Conservation (phyloP, 2,329 filamentous ascomycete genomes). For the Emergomyces pasteurianus region DNA sequence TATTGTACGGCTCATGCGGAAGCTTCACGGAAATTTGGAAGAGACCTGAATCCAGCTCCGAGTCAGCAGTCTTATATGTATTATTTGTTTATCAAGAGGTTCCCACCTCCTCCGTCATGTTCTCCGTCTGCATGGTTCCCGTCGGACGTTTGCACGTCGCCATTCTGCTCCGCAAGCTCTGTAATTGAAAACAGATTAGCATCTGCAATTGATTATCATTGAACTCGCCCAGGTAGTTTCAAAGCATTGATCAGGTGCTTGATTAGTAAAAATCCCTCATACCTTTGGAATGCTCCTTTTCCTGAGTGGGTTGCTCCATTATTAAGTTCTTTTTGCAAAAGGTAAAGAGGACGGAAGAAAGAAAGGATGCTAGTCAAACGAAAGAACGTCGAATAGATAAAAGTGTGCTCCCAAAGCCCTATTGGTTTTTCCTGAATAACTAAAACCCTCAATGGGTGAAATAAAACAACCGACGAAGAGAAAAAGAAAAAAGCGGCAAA, state of each 20-base stretch:
- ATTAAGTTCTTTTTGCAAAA: not conserved
- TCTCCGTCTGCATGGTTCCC: conserved; percentile 23
- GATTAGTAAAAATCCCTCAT: conserved; percentile 4
- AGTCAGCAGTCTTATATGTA: not conserved
- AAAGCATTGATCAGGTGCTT: not conserved
- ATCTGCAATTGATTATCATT: not conserved
- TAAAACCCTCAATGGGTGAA: conserved; percentile 4
- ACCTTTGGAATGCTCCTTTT: conserved; percentile 32
- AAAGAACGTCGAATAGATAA: conserved; percentile 5
- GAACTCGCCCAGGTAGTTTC: not conserved
- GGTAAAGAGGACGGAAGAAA: too few species aligned
- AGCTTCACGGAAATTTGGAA: conserved; percentile 69
- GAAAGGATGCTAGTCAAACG: conserved; percentile 3
- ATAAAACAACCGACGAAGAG: conserved; percentile 8
- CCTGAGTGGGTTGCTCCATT: conserved; percentile 30
- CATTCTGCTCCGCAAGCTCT: conserved; percentile 1
- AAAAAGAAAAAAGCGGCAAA: conserved; percentile 14
- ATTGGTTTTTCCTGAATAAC: not conserved
- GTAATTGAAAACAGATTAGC: not conserved
- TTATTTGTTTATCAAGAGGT: not conserved
- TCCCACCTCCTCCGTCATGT: conserved; percentile 12
- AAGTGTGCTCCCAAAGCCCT: conserved; percentile 1
- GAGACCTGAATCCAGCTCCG: conserved; percentile 32
- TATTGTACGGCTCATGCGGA: conserved; percentile 65
- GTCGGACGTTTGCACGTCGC: not conserved